Conservation (phyloP, 2,329 filamentous ascomycete species). For the Elsinoe australis region DNA sequence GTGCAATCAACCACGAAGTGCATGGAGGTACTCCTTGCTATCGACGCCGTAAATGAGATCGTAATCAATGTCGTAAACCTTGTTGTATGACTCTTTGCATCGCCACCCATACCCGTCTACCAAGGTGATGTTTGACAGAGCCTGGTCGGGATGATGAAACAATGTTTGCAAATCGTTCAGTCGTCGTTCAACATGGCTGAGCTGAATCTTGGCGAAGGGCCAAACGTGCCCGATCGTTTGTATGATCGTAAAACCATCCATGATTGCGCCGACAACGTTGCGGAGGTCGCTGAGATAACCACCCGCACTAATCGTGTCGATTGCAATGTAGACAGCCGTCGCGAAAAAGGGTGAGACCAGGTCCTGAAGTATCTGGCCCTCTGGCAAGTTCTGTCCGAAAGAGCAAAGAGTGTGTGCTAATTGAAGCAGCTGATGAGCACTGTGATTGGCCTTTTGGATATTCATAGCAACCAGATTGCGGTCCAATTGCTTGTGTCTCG, state of each 20-base stretch:
- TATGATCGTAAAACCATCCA: constrained; percentile 16
- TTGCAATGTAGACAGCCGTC: constrained; percentile 54
- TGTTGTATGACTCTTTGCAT: constrained; percentile 24
- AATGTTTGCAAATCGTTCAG: constrained; percentile 9
- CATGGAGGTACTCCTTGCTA: constrained; percentile 25
- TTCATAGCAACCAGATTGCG: constrained; percentile 39
- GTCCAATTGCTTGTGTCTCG: constrained; percentile 38
- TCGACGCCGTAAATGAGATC: constrained; percentile 31
- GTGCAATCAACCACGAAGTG: constrained; percentile 18
- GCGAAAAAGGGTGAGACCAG: constrained; percentile 47
- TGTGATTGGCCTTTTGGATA: constrained; percentile 43
- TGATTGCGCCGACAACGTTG: constrained; percentile 47
- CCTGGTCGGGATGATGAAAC: not conserved
- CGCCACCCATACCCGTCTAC: constrained; percentile 28
- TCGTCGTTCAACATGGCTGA: not conserved
- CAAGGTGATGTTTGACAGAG: constrained; percentile 19
- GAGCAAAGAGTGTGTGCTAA: constrained; percentile 39
- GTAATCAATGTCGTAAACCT: constrained; percentile 25
- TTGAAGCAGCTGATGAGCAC: constrained; percentile 47
- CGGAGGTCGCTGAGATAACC: constrained; percentile 47
- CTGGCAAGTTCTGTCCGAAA: constrained; percentile 16
- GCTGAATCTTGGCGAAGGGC: constrained; percentile 3
- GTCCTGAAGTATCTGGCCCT: constrained; percentile 17
- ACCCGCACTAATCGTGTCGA: constrained; percentile 59
- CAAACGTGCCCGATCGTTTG: constrained; percentile 11